Conservation (phyloP, 176 grass and related monocot species). For the Bonia amplexicaulis region DNA sequence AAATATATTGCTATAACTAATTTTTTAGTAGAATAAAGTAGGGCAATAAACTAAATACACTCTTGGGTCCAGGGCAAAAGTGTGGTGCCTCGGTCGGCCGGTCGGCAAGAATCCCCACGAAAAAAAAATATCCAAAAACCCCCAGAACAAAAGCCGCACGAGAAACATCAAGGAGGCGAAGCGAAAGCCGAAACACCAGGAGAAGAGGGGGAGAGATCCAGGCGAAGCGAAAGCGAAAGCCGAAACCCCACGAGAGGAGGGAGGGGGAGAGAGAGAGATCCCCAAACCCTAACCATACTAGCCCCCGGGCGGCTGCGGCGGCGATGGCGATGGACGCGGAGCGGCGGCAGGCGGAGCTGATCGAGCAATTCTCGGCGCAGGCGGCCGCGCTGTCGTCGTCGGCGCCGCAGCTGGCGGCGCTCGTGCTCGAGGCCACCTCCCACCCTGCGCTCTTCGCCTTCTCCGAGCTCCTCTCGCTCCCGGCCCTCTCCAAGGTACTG, state of each 20-base stretch:
- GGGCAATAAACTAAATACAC: too few relatives aligned
- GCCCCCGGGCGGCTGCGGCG: not conserved
- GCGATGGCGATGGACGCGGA: slow-evolving; percentile 71
- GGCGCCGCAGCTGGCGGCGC: slow-evolving; percentile 58
- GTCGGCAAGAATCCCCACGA: too few relatives aligned
- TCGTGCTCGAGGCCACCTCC: slow-evolving; percentile 87
- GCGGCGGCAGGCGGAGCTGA: slow-evolving; percentile 81
- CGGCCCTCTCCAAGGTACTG: slow-evolving; percentile 69
- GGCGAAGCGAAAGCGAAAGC: not conserved
- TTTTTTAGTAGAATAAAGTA: too few relatives aligned
- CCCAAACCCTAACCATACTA: slow-evolving; percentile 26
- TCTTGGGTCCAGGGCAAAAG: too few relatives aligned
- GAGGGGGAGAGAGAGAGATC: not conserved
- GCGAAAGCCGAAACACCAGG: not conserved
- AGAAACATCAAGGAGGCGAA: too few relatives aligned
- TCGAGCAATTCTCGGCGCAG: slow-evolving; percentile 81
- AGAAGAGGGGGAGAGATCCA: too few relatives aligned
- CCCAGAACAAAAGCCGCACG: not conserved
- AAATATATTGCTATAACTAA: too few relatives aligned
- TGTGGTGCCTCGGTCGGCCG: too few relatives aligned
- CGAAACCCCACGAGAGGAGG: not conserved
- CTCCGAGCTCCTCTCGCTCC: slow-evolving; percentile 89
- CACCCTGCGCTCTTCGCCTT: slow-evolving; percentile 95
- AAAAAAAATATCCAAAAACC: too few relatives aligned
- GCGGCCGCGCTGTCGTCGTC: slow-evolving; percentile 54